Evolutionary conservation across 176 grass and related monocot genomes (phyloP), one percentile per base, ranked within the genome.

Genomic region (Phoenix roebelenii): DNA sequence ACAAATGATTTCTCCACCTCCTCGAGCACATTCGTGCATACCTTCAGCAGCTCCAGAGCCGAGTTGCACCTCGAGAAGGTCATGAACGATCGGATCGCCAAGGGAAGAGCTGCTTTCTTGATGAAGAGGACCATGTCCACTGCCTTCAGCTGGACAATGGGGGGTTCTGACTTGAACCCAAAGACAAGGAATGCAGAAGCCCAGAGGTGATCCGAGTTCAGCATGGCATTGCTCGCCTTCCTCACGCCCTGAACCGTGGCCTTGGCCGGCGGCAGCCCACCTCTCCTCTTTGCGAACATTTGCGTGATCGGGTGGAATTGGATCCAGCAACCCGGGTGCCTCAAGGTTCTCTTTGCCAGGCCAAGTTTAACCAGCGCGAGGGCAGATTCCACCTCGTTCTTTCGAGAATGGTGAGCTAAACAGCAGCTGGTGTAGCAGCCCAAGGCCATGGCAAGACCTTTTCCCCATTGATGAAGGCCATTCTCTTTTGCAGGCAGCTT

Each of bases 21-120:
- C 68, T 98, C 94, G 0, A 98, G 88, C 35, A 88, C 75, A 25
- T 98, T 98, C 1, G 94, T 98, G 76, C 94, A 98, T 22, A 98
- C 94, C 72, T 98, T 98, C 29, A 98, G 76, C 25, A 98, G 85
- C 59, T 98, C 94, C 10, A 98, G 62, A 22, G 94, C 88, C 0
- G 94, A 98, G 24, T 79, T 81, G 49, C 94, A 98, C 72, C 94
- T 79, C 0, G 94, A 98, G 79, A 93, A 98, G 3, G 79, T 69
- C 88, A 85, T 92, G 85, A 98, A 98, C 3, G 94, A 83, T 58
- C 86, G 68, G 1, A 98, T 81, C 0, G 94, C 94, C 14, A 98
- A 58, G 50, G 94, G 94, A 48, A 98, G 69, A 5, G 94, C 88
- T 0, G 88, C 81, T 69, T 93, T 98, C 69, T 80, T 93, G 54